Base-by-base conservation (phyloP, 371 early-diverging fungal species). In the Saksenaea vasiformis region DNA sequence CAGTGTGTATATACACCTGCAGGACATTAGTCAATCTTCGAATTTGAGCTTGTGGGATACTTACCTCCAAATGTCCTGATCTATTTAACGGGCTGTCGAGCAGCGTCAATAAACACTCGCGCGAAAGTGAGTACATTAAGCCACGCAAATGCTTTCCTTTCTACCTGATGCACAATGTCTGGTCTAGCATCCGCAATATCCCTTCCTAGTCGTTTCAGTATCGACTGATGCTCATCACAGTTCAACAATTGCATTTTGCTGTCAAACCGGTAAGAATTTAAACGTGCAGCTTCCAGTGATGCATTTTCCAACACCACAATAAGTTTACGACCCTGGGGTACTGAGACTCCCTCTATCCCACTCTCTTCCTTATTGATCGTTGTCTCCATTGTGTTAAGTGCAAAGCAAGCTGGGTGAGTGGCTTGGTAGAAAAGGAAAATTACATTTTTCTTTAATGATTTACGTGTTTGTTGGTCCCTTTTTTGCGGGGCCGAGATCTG, bases 71-170 rank as follows among this genome's bases (percentile, higher is more conserved):
- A 51, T 89, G 84, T 27, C 98, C 98, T 5, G 99, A 91, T 76
- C 98, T 97, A 86, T 98, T 98, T 66, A 99, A 79, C n/a, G 99
- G 99, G 63, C 92, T 92, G 82, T 99, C 99, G 34, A 99, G 83
- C 35, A 99, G 87, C 14, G 97, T 93, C 64, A 99, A 81, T 43
- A 99, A 86, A 73, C 98, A 98, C 91, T 97, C 72, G 14, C 19
- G 53, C 24, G 17, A 61, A 61, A 66, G 47, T 38, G 54, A 35
- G 59, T 13, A 26, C 19, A 51, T 54, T 26, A 44, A 5, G 22
- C 35, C 24, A 39, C 27, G 10, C 51, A 36, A 31, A 15, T n/a
- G 15, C 0, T 39, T 44, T 37, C 41, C 34, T 19, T 14, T 54
- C 65, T 83, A 91, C 92, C 83, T 96, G 98, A 76, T 98, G 98